Evolutionary conservation across 495 filamentous ascomycete species (phyloP), one percentile per base, ranked within the genome.

Genomic region (Talaromyces trachyspermus): DNA sequence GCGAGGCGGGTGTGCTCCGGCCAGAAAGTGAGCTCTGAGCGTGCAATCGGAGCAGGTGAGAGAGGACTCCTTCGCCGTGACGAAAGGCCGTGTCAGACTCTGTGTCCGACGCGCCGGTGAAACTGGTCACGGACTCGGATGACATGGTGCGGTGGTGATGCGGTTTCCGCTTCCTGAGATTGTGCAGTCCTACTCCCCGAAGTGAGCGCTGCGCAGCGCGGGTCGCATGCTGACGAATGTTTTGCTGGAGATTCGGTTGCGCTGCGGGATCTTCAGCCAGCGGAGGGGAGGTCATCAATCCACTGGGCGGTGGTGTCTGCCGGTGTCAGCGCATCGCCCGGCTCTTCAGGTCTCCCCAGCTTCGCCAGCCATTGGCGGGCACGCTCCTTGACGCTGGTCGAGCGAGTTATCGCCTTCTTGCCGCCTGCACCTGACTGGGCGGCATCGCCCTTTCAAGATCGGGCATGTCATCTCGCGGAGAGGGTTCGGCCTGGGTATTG

Each of bases 141-240:
- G 29, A 43, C 15, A 35, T 11, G 5, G 38, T 22, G 9, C 37
- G 48, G 15, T n/a, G 38, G 20, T n/a, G 20, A 10, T 36, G 29
- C 2, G 69, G 69, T 7, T 63, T 63, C 27, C 59, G 61, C 23
- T 64, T 65, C 35, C 58, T 22, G 24, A 59, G 58, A 41, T 57
- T 18, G 9, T 59, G 43, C 55, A 58, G 54, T 35, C 64, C 68
- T 50, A 68, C 62, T n/a, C 55, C 62, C 43, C 66, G 69, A 25
- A 72, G 66, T 3, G 69, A 60, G 26, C 67, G 66, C 55, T 72
- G 67, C 3, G 67, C 69, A 49, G 70, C 69, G 0, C 66, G 57
- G 32, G 62, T 65, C 6, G 65, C 55, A 1, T 61, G 48, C 3
- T 61, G 53, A 37, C 60, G 52, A 14, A 38, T 30, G 5, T 52